Evolutionary conservation across 31 red algal genomes (phyloP), one percentile per base, ranked within the genome.

Genomic region (Endocladia muricata): DNA sequence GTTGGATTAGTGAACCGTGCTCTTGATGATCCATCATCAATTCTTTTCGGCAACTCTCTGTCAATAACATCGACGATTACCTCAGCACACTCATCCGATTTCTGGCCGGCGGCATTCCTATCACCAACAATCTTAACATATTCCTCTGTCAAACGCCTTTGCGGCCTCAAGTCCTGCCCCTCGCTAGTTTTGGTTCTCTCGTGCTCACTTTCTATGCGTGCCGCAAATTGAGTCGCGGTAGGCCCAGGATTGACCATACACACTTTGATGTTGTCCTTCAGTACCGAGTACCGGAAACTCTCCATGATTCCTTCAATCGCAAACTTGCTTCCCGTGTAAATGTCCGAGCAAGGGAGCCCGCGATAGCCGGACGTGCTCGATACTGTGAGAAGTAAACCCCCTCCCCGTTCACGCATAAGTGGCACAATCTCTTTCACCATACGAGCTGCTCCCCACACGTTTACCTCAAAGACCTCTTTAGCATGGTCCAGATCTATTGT

Each of bases 301-400:
- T 89, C 85, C 51, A 74, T 52, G 3, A 89, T 37, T 5, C 77
- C 85, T 35, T 84, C 78, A n/a, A 89, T 41, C 8, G 85, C 85
- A 33, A 74, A 73, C 38, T 89, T 89, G 67, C 64, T 84, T n/a
- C 55, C 85, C 1, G 49, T 34, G 35, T 89, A 89, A 43, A 74
- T 34, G 55, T 82, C 85, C 15, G 60, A 37, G 39, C 60, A 62
- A 1, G 85, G 85, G 23, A 65, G n/a, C 29, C 65, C 85, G 44
- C 77, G 77, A 19, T 32, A 29, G 19, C 65, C 77, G 23, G 65
- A 55, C 5, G 68, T 76, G 30, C 67, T 76, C 35, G 49, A 62
- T 17, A 90, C 69, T 23, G 79, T 70, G 1, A 83, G 15, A 21
- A 90, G 35, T 29, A 74, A 37, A 15, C 77, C 65, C 28, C 38